phyloP scores from a whole-genome alignment of 305 asterid genomes.

The Withania somnifera region DNA sequence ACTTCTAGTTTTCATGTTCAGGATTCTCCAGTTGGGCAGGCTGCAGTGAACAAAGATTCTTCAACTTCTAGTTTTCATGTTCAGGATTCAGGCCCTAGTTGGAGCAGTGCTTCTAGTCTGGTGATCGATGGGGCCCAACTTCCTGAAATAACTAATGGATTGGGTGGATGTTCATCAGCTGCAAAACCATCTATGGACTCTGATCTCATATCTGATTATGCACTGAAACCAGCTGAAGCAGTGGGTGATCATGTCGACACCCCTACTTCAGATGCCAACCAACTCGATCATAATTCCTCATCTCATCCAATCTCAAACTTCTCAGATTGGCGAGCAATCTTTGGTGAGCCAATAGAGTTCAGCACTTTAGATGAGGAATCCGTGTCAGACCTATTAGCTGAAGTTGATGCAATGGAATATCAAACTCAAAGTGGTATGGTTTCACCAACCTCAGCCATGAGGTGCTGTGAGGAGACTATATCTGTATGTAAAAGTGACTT shows the following conservation, averaged over 20 bases:
- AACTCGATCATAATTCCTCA: conserved; percentile 10
- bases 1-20: conserved; percentile 24
- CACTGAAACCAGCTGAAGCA: conserved; percentile 22
- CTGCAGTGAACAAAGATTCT: conserved; percentile 30
- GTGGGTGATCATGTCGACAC: conserved; percentile 19
- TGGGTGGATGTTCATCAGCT: conserved; percentile 51
- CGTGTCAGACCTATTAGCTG: conserved; percentile 43
- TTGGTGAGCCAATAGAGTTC: conserved; percentile 34
- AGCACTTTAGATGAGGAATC: conserved; percentile 42
- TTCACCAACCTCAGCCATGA: conserved; percentile 22
- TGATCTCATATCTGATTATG: conserved; percentile 23
- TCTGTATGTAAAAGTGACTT: conserved; percentile 10
- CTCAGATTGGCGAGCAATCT: conserved; percentile 33
- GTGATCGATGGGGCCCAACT: conserved; percentile 34
- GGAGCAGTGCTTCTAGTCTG: conserved; percentile 32
- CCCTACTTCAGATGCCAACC: conserved; percentile 17
- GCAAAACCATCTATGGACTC: conserved; percentile 26
- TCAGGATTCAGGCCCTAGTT: conserved; percentile 35
- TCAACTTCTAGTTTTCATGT: conserved; percentile 21
- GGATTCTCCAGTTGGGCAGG: conserved; percentile 19
- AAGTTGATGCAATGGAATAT: conserved; percentile 55
- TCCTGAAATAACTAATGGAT: conserved; percentile 42
- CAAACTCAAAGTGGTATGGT: conserved; percentile 17
- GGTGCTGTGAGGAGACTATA: conserved; percentile 11
- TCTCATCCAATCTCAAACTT: conserved; percentile 21